These are phyloP conservation scores for Metschnikowia sp. DNA, from an alignment of 805 yeast genomes.

Conservation along the genomic window DNA sequence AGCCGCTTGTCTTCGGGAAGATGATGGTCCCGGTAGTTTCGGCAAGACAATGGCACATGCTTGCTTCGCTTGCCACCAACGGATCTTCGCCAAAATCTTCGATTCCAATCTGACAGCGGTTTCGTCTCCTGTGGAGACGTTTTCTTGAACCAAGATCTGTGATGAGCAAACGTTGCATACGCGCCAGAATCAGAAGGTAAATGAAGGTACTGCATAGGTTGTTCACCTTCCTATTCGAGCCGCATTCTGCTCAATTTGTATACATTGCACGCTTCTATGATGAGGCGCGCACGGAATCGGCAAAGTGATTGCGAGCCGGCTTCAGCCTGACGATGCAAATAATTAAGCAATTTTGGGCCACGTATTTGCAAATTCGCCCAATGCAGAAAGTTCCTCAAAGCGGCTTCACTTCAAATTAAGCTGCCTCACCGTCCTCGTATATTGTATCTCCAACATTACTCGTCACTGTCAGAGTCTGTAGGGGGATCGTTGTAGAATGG, in stretches of 20 bases:
- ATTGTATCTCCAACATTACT: background rate
- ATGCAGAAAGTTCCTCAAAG: background rate
- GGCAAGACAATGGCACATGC: background rate
- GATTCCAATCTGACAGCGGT: too few relatives aligned
- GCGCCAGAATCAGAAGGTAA: background rate
- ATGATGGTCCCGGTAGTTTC: background rate
- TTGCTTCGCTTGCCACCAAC: background rate
- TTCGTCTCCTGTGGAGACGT: background rate
- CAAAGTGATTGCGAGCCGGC: constrained; percentile 2
- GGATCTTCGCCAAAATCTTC: too few relatives aligned
- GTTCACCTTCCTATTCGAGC: constrained; percentile 9
- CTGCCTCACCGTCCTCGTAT: too few relatives aligned
- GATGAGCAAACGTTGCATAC: background rate
- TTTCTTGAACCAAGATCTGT: background rate
- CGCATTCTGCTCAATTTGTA: constrained; percentile 7
- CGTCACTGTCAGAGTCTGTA: constrained; percentile 27
- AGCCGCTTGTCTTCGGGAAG: constrained; percentile 2
- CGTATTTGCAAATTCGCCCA: background rate
- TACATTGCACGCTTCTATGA: constrained; percentile 1
- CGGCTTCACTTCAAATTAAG: too few relatives aligned
- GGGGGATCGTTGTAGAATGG: constrained; percentile 41
- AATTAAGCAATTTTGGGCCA: background rate
- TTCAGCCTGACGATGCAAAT: background rate
- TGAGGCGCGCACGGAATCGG: constrained; percentile 6
- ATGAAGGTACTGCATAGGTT: background rate